Conservation (phyloP, 208 protist species). For the Leishmania martiniquensis region DNA sequence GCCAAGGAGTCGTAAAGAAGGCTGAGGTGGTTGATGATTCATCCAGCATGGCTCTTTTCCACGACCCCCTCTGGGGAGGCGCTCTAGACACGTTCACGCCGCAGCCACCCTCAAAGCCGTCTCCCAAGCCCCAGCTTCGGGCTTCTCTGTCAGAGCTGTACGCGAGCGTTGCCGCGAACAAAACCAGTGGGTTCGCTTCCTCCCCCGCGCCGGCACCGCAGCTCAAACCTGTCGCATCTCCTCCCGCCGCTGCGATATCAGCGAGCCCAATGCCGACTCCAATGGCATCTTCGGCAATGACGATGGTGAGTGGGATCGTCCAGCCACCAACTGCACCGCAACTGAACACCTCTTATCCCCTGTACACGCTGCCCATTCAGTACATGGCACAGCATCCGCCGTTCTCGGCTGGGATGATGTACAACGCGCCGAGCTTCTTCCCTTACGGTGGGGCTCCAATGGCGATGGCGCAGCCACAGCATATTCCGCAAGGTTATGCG, state of each 20-base stretch:
- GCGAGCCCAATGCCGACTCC: conserved; percentile 14
- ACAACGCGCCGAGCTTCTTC: conserved; percentile 27
- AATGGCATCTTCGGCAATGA: conserved; percentile 2
- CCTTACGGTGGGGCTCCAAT: conserved; percentile 27
- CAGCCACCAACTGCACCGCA: neutral
- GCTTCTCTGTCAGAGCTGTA: conserved; percentile 26
- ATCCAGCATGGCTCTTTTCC: conserved; percentile 69
- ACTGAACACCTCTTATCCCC: conserved; percentile 12
- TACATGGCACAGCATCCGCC: conserved; percentile 34
- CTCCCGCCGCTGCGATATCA: conserved; percentile 4
- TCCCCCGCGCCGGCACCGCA: neutral
- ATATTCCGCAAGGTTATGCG: conserved; percentile 20
- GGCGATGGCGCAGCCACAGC: conserved; percentile 33
- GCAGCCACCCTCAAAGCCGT: conserved; percentile 12
- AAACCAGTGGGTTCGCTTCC: neutral
- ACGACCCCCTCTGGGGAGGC: conserved; percentile 78
- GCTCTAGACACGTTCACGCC: conserved; percentile 21
- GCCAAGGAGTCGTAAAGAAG: conserved; percentile 36
- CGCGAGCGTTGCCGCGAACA: conserved; percentile 8
- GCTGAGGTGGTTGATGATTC: conserved; percentile 7
- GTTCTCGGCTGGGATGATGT: conserved; percentile 19
- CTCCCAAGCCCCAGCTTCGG: conserved; percentile 16
- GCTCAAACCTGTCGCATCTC: neutral
- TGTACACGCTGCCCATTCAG: conserved; percentile 36
- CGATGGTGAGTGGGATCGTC: conserved; percentile 18